These are phyloP conservation scores for Inonotus obliquus DNA, from an alignment of 1,284 basidiomycete species.

Conservation along the genomic window DNA sequence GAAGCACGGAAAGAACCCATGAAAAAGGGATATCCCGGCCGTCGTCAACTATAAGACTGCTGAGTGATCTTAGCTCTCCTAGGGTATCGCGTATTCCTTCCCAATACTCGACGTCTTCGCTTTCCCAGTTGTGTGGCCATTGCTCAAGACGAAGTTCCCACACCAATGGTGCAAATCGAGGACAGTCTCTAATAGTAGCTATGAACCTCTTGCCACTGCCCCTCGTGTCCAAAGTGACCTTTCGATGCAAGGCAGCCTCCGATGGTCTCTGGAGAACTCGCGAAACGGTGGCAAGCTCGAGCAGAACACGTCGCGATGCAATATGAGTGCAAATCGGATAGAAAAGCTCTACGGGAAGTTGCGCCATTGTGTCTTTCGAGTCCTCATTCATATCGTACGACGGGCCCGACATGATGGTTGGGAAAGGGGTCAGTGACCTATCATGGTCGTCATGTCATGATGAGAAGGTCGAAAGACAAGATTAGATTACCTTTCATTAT, in stretches of 20 bases:
- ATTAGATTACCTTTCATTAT: neutral
- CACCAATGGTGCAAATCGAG: conserved; percentile 3
- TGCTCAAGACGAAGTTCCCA: conserved; percentile 6
- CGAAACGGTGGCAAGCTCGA: conserved; percentile 1
- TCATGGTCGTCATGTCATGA: no score
- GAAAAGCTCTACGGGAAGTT: conserved; percentile 8
- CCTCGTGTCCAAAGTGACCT: neutral
- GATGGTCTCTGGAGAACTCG: conserved; percentile 11
- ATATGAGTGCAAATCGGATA: conserved; percentile 4
- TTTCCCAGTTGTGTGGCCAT: neutral
- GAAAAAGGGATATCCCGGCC: conserved; percentile 1
- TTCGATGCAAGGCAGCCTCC: neutral
- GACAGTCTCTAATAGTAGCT: neutral
- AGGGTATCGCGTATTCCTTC: neutral
- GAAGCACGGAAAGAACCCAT: conserved; percentile 1
- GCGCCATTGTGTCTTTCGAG: neutral
- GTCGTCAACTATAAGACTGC: conserved; percentile 4
- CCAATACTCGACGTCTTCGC: conserved; percentile 2
- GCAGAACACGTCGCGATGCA: neutral
- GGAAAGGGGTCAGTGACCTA: neutral
- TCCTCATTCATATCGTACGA: neutral
- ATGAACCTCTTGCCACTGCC: neutral
- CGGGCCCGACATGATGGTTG: neutral
- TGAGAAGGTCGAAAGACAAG: neutral
- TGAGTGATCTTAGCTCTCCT: neutral